Conservation (phyloP, 2,329 filamentous ascomycete genomes). For the Colletotrichum sp. region DNA sequence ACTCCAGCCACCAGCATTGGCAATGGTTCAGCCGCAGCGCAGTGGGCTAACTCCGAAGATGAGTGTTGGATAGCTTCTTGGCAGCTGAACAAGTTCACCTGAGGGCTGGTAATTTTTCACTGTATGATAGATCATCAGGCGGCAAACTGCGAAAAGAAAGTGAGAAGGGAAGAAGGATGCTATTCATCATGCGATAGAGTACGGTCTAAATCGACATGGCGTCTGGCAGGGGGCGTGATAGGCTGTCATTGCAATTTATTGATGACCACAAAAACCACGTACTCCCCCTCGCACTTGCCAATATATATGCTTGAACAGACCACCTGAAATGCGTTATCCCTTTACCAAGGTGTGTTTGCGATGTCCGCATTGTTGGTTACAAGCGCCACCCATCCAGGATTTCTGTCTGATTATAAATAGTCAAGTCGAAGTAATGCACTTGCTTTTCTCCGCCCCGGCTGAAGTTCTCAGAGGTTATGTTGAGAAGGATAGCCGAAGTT, state of each 20-base stretch:
- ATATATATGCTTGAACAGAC: not conserved
- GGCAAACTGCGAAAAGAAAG: no score
- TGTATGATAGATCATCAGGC: not conserved
- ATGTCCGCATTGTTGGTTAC: not conserved
- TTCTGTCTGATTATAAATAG: not conserved
- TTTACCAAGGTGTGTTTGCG: not conserved
- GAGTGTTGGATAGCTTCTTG: not conserved
- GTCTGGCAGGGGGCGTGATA: not conserved
- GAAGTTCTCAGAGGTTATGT: constrained; percentile 11
- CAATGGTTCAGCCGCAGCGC: not conserved
- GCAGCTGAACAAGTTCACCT: not conserved
- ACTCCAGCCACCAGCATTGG: not conserved
- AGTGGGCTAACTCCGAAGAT: not conserved
- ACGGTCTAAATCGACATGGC: not conserved
- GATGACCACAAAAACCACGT: not conserved
- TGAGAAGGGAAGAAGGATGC: no score
- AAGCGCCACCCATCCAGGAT: not conserved
- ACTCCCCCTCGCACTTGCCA: not conserved
- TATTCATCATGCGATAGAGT: not conserved
- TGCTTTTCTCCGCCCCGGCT: not conserved
- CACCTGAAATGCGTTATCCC: not conserved
- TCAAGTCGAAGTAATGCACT: not conserved
- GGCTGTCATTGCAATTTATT: not conserved
- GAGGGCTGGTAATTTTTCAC: not conserved
- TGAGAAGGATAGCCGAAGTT: not conserved